phyloP scores from a whole-genome alignment of 2,329 filamentous ascomycete genomes.

The Arthrocladium fulminans region DNA sequence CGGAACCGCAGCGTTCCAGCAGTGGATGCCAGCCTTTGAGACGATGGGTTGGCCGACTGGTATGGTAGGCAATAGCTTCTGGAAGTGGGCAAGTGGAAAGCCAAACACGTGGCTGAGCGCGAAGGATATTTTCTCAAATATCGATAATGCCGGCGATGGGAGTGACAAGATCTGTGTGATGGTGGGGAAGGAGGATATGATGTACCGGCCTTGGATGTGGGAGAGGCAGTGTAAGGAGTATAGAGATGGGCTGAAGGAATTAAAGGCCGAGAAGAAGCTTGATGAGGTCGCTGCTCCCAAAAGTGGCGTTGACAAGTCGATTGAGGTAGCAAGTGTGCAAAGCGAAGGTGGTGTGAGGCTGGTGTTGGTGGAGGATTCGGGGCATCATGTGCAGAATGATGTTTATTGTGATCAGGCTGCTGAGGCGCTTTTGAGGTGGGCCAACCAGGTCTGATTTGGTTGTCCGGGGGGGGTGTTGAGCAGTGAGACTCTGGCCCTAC shows the following conservation, averaged over 20 bases:
- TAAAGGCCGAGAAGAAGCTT: constrained; percentile 4
- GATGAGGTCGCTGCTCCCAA: background rate
- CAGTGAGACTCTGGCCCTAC: no score
- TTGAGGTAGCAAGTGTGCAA: background rate
- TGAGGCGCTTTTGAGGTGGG: constrained; percentile 37
- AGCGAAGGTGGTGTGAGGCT: constrained; percentile 32
- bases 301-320: background rate
- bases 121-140: constrained; percentile 7
- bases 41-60: constrained; percentile 45
- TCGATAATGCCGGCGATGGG: constrained; percentile 28
- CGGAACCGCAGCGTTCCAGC: constrained; percentile 37
- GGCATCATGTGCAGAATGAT: constrained; percentile 49
- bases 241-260: background rate
- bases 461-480: no score
- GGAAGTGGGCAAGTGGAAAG: constrained; percentile 3
- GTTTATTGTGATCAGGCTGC: constrained; percentile 42
- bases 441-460: constrained; percentile 25
- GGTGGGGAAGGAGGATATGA: constrained; percentile 31
- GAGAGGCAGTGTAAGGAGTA: constrained; percentile 10
- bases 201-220: constrained; percentile 9
- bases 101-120: constrained; percentile 7
- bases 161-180: constrained; percentile 33
- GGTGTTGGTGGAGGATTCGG: constrained; percentile 37
- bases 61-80: constrained; percentile 39
- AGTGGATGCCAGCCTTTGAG: constrained; percentile 41